Evolutionary conservation across 1,284 basidiomycete species (phyloP), one percentile per base, ranked within the genome.

Genomic region (Meira miltonrushii): DNA sequence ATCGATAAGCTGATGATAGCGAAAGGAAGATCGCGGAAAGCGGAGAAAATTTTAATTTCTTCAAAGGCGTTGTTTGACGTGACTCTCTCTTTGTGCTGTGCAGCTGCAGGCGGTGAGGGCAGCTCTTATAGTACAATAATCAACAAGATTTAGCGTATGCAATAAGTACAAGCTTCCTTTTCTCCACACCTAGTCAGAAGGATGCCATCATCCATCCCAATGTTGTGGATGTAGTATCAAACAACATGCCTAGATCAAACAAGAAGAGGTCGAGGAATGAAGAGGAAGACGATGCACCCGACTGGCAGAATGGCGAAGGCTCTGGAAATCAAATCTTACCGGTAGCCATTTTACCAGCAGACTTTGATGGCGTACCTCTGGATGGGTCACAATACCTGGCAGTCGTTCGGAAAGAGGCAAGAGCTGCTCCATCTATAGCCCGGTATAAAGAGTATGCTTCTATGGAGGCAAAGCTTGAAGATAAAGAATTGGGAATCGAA

Each of bases 361-460:
- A 68, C 43, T 74, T 72, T 39, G 67, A 63, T 33, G 74, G 72
- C 2, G 57, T 71, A 1, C 72, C 74, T 5, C 2, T 59, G 1
- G 71, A 74, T 39, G 74, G 74, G 2, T 65, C 64, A 44, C 62
- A 72, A 53, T 76, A 76, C 44, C 61, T 76, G 0, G 74, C 74
- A 7, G 59, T 74, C 38, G 74, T 76, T 17, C 59, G 73, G 59
- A 57, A 61, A 2, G 64, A 69, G 55, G 67, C 50, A 7, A 28
- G 7, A 17, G 13, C 38, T 7, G 38, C 19, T 39, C 50, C 50
- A 53, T 13, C 23, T 17, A 23, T 53, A 39, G 17, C 28, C 8
- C 3, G 37, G 7, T 41, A 53, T 39, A 33, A 33, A 0, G 58
- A 60, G 55, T 69, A 71, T 41, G 65, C 69, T 0, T 71, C 66